These are phyloP conservation scores for Ophiostoma tasmaniense DNA, from an alignment of 2,329 filamentous ascomycete species.

Conservation along the genomic window DNA sequence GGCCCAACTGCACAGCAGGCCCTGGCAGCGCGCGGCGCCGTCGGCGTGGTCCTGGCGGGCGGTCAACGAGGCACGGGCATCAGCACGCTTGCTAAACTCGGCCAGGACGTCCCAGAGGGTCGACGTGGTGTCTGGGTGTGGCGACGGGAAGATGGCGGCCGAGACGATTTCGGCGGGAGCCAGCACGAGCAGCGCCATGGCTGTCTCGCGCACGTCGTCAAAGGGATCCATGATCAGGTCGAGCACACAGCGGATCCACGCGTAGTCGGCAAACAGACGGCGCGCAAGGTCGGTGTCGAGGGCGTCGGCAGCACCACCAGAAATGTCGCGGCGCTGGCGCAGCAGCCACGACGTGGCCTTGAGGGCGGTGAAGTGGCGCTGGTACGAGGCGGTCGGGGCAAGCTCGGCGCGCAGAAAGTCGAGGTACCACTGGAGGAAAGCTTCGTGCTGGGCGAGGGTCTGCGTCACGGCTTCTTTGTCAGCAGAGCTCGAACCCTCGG, in stretches of 20 bases:
- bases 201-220: conserved; percentile 70
- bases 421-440: conserved; percentile 68
- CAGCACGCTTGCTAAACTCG: conserved; percentile 44
- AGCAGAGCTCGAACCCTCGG: not conserved
- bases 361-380: conserved; percentile 74
- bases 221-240: conserved; percentile 85
- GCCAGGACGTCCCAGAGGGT: conserved; percentile 29
- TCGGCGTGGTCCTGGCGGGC: conserved; percentile 88
- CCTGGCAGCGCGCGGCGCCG: conserved; percentile 70
- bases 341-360: conserved; percentile 62
- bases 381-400: conserved; percentile 75
- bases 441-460: conserved; percentile 42
- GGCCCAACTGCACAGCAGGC: conserved; percentile 57
- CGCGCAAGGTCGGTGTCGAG: conserved; percentile 23
- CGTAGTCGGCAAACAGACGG: conserved; percentile 32
- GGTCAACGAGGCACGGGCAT: conserved; percentile 55
- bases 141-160: conserved; percentile 2
- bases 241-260: conserved; percentile 56
- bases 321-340: conserved; percentile 55
- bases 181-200: conserved; percentile 44
- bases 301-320: conserved; percentile 23
- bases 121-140: not conserved
- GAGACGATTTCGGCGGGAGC: conserved; percentile 34
- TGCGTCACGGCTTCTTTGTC: conserved; percentile 4
- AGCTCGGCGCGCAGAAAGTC: conserved; percentile 66